Evolutionary conservation across 169 alveolate genomes (phyloP), one percentile per base, ranked within the genome.

Genomic region (Babesia divergens): DNA sequence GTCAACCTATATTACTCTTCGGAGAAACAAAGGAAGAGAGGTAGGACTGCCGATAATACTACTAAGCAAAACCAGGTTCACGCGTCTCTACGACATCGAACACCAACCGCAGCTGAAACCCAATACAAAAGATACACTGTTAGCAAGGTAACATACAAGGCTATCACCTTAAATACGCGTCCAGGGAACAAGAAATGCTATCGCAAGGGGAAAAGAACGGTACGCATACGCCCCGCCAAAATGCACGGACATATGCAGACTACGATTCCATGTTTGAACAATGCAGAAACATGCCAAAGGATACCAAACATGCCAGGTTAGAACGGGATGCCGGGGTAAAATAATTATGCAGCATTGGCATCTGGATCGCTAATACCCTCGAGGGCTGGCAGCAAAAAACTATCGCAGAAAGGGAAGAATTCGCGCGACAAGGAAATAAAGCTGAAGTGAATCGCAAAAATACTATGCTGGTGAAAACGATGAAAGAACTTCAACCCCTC

Each of bases 1-100:
- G 52, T 20, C 77, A 68, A 26, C 87, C 87, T 8, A 58, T 58
- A 16, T 0, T 54, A 29, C 22, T 67, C 0, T 79, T 79, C 29
- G 87, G 77, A 7, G 87, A 79, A 43, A 38, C 87, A 1, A 38
- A 43, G 18, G 64, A 67, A 11, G 53, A 79, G 51, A 79, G 82
- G 87, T 79, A 44, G n/a, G 72, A 11, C 24, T 4, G 1, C 9
- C 20, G 46, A 6, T 11, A 34, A n/a, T 8, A 13, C 4, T 14
- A 20, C 32, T 24, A 11, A 32, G 18, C 26, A n/a, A n/a, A n/a
- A 14, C 11, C 6, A 64, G 60, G 40, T 34, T 47, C 47, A 28
- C 43, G 24, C 20, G 62, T n/a, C 60, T 64, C 7, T 44, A 44
- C 74, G 49, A 64, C 62, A 18, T 2, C 54, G 8, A 16, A 58